These are phyloP conservation scores for Berberis thunbergii DNA, from an alignment of 164 flowering plant species.

Conservation along the genomic window DNA sequence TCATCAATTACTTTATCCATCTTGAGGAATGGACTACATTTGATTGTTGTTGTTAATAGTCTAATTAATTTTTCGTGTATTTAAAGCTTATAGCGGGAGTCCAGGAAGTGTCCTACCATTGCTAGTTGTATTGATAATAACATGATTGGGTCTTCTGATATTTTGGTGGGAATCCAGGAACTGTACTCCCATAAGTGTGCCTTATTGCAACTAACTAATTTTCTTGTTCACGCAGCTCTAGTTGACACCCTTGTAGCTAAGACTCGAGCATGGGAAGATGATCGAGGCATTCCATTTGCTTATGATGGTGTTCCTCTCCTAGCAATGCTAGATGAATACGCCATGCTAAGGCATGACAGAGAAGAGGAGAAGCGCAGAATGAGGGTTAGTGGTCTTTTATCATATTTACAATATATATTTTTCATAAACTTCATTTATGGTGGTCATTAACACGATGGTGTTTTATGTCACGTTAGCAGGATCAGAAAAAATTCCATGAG, in stretches of 20 bases:
- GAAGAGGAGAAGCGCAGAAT: slow-evolving; percentile 88
- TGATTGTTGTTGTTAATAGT: too few species aligned
- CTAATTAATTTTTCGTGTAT: too few species aligned
- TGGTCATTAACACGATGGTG: neutral
- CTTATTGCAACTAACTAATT: neutral
- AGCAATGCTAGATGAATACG: slow-evolving; percentile 91
- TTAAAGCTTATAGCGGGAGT: too few species aligned
- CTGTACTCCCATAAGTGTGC: neutral
- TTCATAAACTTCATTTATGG: neutral
- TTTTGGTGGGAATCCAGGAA: too few species aligned
- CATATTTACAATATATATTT: neutral
- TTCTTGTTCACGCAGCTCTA: slow-evolving; percentile 31
- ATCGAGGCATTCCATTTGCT: slow-evolving; percentile 52
- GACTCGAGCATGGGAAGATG: slow-evolving; percentile 93
- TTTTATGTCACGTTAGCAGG: slow-evolving; percentile 32
- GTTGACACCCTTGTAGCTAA: slow-evolving; percentile 70
- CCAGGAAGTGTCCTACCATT: too few species aligned
- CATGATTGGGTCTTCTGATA: too few species aligned
- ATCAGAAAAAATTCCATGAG: slow-evolving; percentile 75
- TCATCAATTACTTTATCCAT: too few species aligned
- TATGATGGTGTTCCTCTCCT: slow-evolving; percentile 97
- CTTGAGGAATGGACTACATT: too few species aligned
- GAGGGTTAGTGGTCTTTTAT: slow-evolving; percentile 38
- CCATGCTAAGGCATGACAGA: slow-evolving; percentile 89
- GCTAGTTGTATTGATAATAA: too few species aligned